Conservation (phyloP, 495 filamentous ascomycete species). For the Penicillium taxi region DNA sequence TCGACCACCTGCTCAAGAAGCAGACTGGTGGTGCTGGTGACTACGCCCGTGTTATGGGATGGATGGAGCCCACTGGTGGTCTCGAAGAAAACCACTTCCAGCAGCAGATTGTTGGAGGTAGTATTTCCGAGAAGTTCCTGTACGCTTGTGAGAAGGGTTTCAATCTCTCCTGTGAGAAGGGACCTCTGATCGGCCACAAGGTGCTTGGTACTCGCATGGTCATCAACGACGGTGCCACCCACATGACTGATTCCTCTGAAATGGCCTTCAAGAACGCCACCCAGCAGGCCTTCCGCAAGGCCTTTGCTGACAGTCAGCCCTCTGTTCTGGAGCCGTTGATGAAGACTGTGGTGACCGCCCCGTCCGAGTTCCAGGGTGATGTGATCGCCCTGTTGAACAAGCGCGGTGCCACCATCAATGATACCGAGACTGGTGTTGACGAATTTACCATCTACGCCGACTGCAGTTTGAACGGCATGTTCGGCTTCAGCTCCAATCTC, state of each 20-base stretch:
- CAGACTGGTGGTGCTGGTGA: conserved; percentile 96
- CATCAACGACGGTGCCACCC: conserved; percentile 92
- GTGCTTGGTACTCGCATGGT: conserved; percentile 87
- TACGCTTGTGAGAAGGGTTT: conserved; percentile 96
- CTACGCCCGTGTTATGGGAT: conserved; percentile 88
- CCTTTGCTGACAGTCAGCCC: conserved; percentile 70
- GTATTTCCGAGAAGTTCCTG: conserved; percentile 93
- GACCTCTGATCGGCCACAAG: conserved; percentile 86
- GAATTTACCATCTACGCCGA: conserved; percentile 94
- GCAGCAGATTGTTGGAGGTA: conserved; percentile 77
- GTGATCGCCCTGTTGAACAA: conserved; percentile 94
- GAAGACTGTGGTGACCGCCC: conserved; percentile 94
- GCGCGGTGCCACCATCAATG: conserved; percentile 87
- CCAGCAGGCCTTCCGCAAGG: conserved; percentile 94
- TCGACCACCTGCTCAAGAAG: conserved; percentile 92
- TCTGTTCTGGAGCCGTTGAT: conserved; percentile 90
- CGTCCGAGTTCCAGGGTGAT: conserved; percentile 96
- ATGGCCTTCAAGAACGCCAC: conserved; percentile 97
- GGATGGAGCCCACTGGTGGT: conserved; percentile 72
- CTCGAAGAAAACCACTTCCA: conserved; percentile 77
- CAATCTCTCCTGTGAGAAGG: conserved; percentile 73
- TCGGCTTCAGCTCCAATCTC: conserved; percentile 86
- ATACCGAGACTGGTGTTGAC: conserved; percentile 89
- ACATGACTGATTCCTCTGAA: conserved; percentile 97
- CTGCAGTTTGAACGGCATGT: conserved; percentile 92